Percentiles rank a stretch among this genome's conserved stretches.
These are phyloP conservation scores for Golubevia sp. DNA, from an alignment of 1,284 basidiomycete genomes.

Conservation along the genomic window DNA sequence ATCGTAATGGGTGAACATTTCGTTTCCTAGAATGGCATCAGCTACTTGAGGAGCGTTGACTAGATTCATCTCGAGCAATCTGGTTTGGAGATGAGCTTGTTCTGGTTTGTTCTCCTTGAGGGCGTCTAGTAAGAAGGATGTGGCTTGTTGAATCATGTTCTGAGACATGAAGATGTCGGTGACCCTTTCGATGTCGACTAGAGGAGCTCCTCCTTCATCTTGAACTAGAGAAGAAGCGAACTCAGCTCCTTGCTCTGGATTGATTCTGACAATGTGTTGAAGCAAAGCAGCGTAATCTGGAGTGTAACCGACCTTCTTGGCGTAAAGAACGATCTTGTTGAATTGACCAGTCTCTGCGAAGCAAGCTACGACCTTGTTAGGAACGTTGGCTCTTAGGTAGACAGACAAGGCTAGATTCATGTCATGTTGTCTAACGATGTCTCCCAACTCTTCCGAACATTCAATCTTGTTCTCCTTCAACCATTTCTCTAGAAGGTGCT, in stretches of 20 bases:
- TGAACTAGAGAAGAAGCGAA: slow-evolving; percentile 95
- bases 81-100: slow-evolving; percentile 93
- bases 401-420: slow-evolving; percentile 99
- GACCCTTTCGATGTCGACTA: slow-evolving; percentile 82
- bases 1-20: slow-evolving; percentile 98
- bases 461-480: slow-evolving; percentile 99
- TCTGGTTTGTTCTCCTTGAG: slow-evolving; percentile 99
- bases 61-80: slow-evolving; percentile 97
- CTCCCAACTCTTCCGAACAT: slow-evolving; percentile 97
- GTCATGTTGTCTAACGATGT: slow-evolving; percentile 92
- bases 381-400: slow-evolving; percentile 95
- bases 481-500: slow-evolving; percentile 98
- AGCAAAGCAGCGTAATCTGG: slow-evolving; percentile 95
- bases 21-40: slow-evolving; percentile 97
- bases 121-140: slow-evolving; percentile 97
- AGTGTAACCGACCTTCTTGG: slow-evolving; percentile 93
- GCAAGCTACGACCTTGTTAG: slow-evolving; percentile 95
- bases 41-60: slow-evolving; percentile 97
- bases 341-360: slow-evolving; percentile 99
- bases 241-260: slow-evolving; percentile 97
- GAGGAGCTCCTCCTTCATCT: slow-evolving; percentile 80
- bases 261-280: slow-evolving; percentile 95
- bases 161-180: slow-evolving; percentile 97
- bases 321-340: slow-evolving; percentile 96
- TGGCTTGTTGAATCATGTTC: slow-evolving; percentile 99